A percentile compares a stretch with the other conserved stretches of the same genome.
Evolutionary conservation across 495 filamentous ascomycete genomes (phyloP).

Genomic region (Bathelium albidoporum): DNA sequence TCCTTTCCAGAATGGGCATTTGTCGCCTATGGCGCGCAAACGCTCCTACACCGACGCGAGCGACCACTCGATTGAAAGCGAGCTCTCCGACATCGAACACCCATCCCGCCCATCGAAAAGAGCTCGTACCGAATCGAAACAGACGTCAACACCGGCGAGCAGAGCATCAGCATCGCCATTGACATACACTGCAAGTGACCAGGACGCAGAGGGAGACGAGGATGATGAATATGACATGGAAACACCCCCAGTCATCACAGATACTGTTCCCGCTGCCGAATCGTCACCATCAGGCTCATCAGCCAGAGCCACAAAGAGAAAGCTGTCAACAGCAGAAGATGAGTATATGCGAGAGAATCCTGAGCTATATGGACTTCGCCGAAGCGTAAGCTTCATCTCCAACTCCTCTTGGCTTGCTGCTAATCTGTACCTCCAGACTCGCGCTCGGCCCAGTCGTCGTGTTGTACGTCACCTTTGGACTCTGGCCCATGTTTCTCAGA

Average conservation of each 20-base stretch:
- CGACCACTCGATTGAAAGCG: conserved; percentile 41
- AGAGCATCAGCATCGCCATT: conserved; percentile 15
- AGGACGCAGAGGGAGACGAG: conserved; percentile 58
- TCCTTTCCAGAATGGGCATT: conserved; percentile 41
- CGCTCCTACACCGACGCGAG: conserved; percentile 30
- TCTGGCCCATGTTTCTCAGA: background rate
- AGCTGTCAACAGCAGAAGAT: conserved; percentile 58
- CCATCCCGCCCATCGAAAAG: conserved; percentile 16
- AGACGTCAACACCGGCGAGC: conserved; percentile 24
- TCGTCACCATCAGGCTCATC: background rate
- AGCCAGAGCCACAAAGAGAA: conserved; percentile 52
- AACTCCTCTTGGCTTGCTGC: conserved; percentile 2
- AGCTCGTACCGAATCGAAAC: conserved; percentile 19
- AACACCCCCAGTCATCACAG: conserved; percentile 35
- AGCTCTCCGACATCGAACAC: conserved; percentile 27
- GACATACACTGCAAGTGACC: conserved; percentile 42
- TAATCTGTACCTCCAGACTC: conserved; percentile 38
- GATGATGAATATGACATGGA: conserved; percentile 72
- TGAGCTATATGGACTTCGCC: conserved; percentile 86
- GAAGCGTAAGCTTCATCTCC: conserved; percentile 58
- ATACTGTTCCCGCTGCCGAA: conserved; percentile 30
- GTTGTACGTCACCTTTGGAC: conserved; percentile 29
- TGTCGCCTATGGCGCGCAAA: conserved; percentile 33
- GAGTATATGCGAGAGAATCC: conserved; percentile 83
- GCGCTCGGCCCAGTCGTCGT: conserved; percentile 43